Percentiles rank a stretch among this genome's conserved stretches.
phyloP scores from a whole-genome alignment of 2,329 filamentous ascomycete genomes.

The Chaetomiaceae sp. region DNA sequence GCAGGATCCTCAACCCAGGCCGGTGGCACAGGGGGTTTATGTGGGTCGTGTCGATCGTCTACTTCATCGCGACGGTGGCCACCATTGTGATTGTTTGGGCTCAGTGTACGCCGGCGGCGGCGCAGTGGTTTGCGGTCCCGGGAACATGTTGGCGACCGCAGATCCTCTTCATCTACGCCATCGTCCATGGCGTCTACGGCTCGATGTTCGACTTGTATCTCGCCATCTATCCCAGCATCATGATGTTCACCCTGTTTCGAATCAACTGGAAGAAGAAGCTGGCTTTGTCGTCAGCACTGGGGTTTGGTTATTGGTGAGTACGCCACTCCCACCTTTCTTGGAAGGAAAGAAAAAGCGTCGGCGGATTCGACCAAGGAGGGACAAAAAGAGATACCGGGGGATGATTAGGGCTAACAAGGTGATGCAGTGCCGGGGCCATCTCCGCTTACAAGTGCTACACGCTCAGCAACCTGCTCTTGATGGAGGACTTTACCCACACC shows the following conservation, averaged over 20 bases:
- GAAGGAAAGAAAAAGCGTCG: no score
- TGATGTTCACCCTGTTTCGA: not conserved
- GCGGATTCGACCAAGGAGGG: no score
- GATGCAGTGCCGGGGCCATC: not conserved
- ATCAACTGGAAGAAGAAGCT: not conserved
- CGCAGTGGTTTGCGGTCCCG: not conserved
- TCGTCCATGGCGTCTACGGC: not conserved
- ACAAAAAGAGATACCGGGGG: no score
- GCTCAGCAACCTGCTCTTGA: not conserved
- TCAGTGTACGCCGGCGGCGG: not conserved
- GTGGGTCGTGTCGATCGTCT: not conserved
- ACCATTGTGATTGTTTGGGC: not conserved
- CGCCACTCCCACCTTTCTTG: no score
- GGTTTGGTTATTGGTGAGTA: constrained; percentile 1
- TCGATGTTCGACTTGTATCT: constrained; percentile 1
- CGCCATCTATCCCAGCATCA: not conserved
- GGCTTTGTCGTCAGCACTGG: not conserved
- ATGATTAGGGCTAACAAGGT: not conserved
- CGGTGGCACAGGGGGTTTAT: not conserved
- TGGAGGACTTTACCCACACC: not conserved
- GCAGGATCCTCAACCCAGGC: not conserved
- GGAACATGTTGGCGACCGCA: not conserved
- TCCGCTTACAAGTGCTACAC: not conserved
- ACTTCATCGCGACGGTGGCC: not conserved
- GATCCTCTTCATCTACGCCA: not conserved